phyloP scores from a whole-genome alignment of 768 basidiomycete species.

The Phlebiopsis gigantea region DNA sequence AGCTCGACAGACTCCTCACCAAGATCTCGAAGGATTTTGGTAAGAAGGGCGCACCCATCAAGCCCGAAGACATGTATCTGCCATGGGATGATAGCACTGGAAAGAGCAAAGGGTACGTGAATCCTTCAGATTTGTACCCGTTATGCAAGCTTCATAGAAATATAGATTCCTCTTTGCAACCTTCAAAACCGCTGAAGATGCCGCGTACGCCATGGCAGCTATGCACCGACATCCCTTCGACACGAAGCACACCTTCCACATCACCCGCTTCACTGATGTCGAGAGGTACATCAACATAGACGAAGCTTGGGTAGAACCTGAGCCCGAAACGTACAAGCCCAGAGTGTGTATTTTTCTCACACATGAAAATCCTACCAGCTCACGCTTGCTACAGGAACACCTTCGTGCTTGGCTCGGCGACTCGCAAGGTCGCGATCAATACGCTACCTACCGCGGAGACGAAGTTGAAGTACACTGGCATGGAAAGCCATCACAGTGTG shows the following conservation, averaged over 20 bases:
- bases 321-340: slow-evolving; percentile 64
- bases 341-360: slow-evolving; percentile 46
- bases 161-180: slow-evolving; percentile 80
- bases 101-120: slow-evolving; percentile 86
- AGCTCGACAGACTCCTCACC: slow-evolving; percentile 74
- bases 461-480: slow-evolving; percentile 92
- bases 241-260: slow-evolving; percentile 74
- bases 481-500: slow-evolving; percentile 82
- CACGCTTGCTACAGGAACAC: slow-evolving; percentile 63
- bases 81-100: slow-evolving; percentile 82
- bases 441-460: slow-evolving; percentile 89
- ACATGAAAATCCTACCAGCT: background rate
- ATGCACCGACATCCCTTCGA: slow-evolving; percentile 85
- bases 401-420: slow-evolving; percentile 94
- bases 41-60: slow-evolving; percentile 73
- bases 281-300: slow-evolving; percentile 75
- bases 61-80: slow-evolving; percentile 73
- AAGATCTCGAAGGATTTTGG: slow-evolving; percentile 83
- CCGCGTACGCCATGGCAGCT: slow-evolving; percentile 55
- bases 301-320: slow-evolving; percentile 74
- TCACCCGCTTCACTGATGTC: slow-evolving; percentile 88
- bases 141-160: background rate
- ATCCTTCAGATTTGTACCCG: background rate
- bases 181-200: slow-evolving; percentile 64
- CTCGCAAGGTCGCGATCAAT: slow-evolving; percentile 89